Percentiles rank a stretch among this genome's conserved stretches.
Conservation (phyloP, 1,284 basidiomycete species). For the Prillingera fragicola region DNA sequence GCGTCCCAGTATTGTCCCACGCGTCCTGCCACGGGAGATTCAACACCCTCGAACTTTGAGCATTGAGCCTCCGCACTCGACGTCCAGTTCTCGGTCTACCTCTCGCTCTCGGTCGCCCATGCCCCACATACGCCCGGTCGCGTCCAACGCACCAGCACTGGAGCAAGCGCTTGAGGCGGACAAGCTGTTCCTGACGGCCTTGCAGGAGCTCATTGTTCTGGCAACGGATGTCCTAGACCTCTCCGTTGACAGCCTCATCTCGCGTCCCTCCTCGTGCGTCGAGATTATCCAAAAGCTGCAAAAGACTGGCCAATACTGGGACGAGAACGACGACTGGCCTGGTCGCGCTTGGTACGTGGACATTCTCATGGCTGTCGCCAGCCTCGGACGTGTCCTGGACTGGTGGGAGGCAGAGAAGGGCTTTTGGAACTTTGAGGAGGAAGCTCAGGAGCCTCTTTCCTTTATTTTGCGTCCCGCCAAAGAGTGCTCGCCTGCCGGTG, state of each 20-base stretch:
- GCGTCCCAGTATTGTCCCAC: slow-evolving; percentile 36
- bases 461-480: slow-evolving; percentile 76
- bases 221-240: slow-evolving; percentile 94
- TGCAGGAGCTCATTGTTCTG: slow-evolving; percentile 88
- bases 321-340: slow-evolving; percentile 95
- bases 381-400: slow-evolving; percentile 90
- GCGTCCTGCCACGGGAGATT: slow-evolving; percentile 31
- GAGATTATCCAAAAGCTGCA: slow-evolving; percentile 85
- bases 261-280: slow-evolving; percentile 76
- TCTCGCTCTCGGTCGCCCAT: slow-evolving; percentile 93
- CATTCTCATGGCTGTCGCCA: slow-evolving; percentile 90
- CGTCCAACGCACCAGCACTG: slow-evolving; percentile 12
- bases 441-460: slow-evolving; percentile 68
- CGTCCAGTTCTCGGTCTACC: slow-evolving; percentile 85
- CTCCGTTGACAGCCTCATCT: slow-evolving; percentile 75
- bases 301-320: slow-evolving; percentile 87
- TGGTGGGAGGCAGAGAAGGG: slow-evolving; percentile 99
- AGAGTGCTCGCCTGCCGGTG: no score
- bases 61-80: slow-evolving; percentile 50
- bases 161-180: slow-evolving; percentile 23
- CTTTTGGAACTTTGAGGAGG: slow-evolving; percentile 94
- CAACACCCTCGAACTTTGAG: neutral
- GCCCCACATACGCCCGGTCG: slow-evolving; percentile 58
- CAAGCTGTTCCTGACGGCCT: slow-evolving; percentile 64
- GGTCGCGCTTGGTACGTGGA: slow-evolving; percentile 98